Base-by-base conservation (phyloP, 208 protist genomes). In the Leishmania amazonensis region DNA sequence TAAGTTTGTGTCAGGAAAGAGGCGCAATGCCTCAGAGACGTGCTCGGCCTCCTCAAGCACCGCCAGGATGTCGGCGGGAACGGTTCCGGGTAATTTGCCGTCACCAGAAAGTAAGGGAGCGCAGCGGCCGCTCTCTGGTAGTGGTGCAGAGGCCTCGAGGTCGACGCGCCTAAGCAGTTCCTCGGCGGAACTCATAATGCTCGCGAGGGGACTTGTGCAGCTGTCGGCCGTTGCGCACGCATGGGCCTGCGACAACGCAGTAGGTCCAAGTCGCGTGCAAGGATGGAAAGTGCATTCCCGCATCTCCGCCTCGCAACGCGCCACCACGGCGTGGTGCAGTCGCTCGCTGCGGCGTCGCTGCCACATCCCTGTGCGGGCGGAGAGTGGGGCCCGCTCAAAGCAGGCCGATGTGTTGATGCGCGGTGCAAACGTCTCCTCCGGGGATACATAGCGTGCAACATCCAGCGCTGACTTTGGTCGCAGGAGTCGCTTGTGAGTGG, bases 241-340 rank as follows among this genome's bases (percentile, higher is more conserved):
- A 38, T 17, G n/a, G 35, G 71, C 17, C 7, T 38, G 42, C 47
- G 45, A 21, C 47, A 51, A 54, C 13, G 71, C 11, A 38, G 35
- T 13, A 67, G 35, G 75, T 31, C n/a, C 54, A n/a, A 19, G 31
- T n/a, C 15, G 73, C 8, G 84, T 75, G 77, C 53, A n/a, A 35
- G 88, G 88, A 64, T 73, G 82, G 40, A 91, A 91, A 3, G 88
- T 91, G 75, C 88, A 91, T n/a, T 79, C 79, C 4, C 68, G 78
- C 77, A 76, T 84, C 77, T 73, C 72, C 45, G 47, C 85, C 40
- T 75, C 85, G 21, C 57, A 7, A 35, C 60, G 85, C 74, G 84
- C 75, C 60, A 60, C 68, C 24, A 53, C 64, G 5, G 78, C 76
- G 28, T 72, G 78, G n/a, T 64, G 83, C 31, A 91, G 75, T 11